A percentile compares a stretch with the other conserved stretches of the same genome.
Conservation (phyloP, 805 yeast species). For the Yamadazyma akitaensis region DNA sequence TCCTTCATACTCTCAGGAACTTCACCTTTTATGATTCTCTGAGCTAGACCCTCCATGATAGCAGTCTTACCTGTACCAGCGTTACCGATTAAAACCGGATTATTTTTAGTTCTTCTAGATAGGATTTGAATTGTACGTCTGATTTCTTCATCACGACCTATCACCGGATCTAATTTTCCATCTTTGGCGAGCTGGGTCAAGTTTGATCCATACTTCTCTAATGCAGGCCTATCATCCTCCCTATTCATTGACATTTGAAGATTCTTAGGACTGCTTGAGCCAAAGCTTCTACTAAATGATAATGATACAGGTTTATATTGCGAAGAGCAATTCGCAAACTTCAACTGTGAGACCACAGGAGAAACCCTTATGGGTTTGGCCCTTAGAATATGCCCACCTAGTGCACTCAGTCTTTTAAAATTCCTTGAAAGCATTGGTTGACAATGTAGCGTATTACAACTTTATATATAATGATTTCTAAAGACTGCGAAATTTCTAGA, state of each 20-base stretch:
- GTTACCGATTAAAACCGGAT: slow-evolving; percentile 90
- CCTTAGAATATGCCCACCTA: neutral
- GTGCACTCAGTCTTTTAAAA: neutral
- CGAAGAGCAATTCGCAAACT: neutral
- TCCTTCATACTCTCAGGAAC: slow-evolving; percentile 93
- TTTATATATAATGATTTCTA: too few species aligned
- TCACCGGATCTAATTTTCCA: slow-evolving; percentile 94
- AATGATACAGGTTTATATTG: neutral
- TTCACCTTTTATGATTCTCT: slow-evolving; percentile 83
- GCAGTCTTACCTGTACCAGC: slow-evolving; percentile 99
- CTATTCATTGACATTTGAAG: slow-evolving; percentile 42
- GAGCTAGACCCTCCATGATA: slow-evolving; percentile 94
- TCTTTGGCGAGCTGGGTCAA: slow-evolving; percentile 81
- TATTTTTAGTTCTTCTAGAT: slow-evolving; percentile 90
- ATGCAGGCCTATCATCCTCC: slow-evolving; percentile 61
- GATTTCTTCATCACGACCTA: slow-evolving; percentile 95
- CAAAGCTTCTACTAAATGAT: slow-evolving; percentile 17
- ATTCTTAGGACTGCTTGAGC: slow-evolving; percentile 12
- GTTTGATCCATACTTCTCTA: slow-evolving; percentile 82
- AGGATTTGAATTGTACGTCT: slow-evolving; percentile 88
- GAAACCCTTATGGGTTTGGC: neutral
- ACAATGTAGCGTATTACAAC: neutral
- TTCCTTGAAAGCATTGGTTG: slow-evolving; percentile 4
- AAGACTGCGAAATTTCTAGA: slow-evolving; percentile 5
- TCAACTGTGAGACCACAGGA: neutral